Evolutionary conservation across 495 filamentous ascomycete species (phyloP), one percentile per base, ranked within the genome.

Genomic region (Lepraria neglecta): DNA sequence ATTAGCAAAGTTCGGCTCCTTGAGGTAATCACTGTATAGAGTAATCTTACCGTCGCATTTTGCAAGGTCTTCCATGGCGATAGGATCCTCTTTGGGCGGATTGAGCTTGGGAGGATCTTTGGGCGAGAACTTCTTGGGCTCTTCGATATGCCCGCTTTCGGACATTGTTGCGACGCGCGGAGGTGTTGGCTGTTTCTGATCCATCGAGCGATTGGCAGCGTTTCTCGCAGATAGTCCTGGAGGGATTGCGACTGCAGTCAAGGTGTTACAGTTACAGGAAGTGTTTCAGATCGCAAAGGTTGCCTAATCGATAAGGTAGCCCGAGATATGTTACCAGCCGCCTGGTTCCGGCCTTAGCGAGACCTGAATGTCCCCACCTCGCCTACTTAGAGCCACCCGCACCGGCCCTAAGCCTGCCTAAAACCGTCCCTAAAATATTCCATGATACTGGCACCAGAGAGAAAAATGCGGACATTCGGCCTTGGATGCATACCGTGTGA

Each of bases 1-100:
- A 61, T 59, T 50, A 42, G 40, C 61, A 35, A 24, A 14, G 28
- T 24, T 59, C 27, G 28, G 21, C 17, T 27, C 31, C 60, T 24
- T 35, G 6, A 14, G 12, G 11, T 11, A 27, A 52, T 58, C 31
- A 33, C 15, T 43, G 56, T 33, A 50, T 55, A 50, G 1, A 42
- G 35, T n/a, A 19, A 40, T 27, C 80, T 59, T 78, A 95, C 94
- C 94, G 68, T 96, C 82, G 62, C 88, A 91, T 69, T 87, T 86
- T 28, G 84, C 80, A 62, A 99, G 76, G 58, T 90, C 84, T 58
- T 91, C 88, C 0, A 74, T 57, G 44, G 81, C 83, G 64, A 97
- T 96, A 11, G 80, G 83, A 69, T 97, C 92, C 65, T 91, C 82
- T 75, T 92, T 96, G 24, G 94, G 94, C 47, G 91, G 89, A 56